Base-by-base conservation (phyloP, 495 filamentous ascomycete genomes). In the Podospora pseudoanserina region DNA sequence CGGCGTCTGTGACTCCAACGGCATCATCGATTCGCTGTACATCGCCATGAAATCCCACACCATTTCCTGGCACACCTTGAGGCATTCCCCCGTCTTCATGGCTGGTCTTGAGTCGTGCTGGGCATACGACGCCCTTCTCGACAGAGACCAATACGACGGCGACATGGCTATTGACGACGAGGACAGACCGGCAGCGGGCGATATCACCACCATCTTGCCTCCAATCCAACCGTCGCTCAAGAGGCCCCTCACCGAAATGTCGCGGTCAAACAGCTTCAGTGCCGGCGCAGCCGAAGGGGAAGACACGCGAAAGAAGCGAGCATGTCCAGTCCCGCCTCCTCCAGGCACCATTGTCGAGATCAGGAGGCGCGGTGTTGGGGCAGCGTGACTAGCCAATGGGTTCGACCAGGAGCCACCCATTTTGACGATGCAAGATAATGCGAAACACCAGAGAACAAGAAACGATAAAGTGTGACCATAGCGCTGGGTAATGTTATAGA, bases 1-100 rank as follows among this genome's bases (percentile, higher is more conserved):
- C 64, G 84, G 81, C 32, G 83, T 85, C 16, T 79, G 78, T 67
- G 81, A 84, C 59, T 77, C 80, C 18, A 78, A 75, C 60, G 85
- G 84, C 61, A 83, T 82, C 69, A 85, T 86, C 11, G 79, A 85
- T 63, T 84, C 83, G 54, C 73, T 87, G 23, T 87, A 87, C 66
- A 85, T 87, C 60, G 83, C 83, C 67, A 84, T 86, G 83, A 73
- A 77, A 5, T 67, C 76, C 2, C 77, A 86, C 57, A 76, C 81
- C 64, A 82, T 86, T 76, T 75, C 77, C 5, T 76, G 79, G 61
- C 77, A 85, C 67, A 83, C 81, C 18, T 74, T 87, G 53, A 77
- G 75, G 63, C 74, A 79, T 20, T 75, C 83, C 15, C 76, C 79
- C 2, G 79, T 83, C 6, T 84, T 79, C 67, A 78, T 82, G 39